These are phyloP conservation scores for Myriosclerotinia scirpicola DNA, from an alignment of 2,329 filamentous ascomycete species.

Conservation along the genomic window DNA sequence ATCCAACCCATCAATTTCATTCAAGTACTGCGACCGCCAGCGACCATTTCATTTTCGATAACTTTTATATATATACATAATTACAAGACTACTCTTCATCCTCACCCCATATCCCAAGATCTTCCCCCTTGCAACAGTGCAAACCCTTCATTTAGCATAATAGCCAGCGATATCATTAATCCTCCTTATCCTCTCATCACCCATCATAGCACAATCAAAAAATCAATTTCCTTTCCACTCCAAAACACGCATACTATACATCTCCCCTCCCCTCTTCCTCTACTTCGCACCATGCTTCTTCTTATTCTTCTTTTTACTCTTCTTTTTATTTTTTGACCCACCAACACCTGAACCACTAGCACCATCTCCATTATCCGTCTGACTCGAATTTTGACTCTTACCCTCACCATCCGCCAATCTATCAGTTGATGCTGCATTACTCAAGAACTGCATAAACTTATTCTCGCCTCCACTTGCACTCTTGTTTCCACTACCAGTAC, in stretches of 20 bases:
- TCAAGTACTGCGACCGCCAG: slow-evolving; percentile 5
- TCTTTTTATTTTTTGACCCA: slow-evolving; percentile 5
- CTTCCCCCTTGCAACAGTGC: neutral
- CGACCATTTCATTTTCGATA: neutral
- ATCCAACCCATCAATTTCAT: neutral
- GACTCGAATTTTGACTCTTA: slow-evolving; percentile 8
- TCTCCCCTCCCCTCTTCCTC: too few species aligned
- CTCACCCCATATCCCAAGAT: too few species aligned
- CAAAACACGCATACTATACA: neutral
- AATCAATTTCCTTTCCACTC: neutral
- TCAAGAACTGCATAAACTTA: slow-evolving; percentile 13
- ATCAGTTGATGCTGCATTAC: slow-evolving; percentile 3
- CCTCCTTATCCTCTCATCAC: neutral
- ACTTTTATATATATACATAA: slow-evolving; percentile 11
- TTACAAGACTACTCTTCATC: neutral
- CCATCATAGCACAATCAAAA: neutral
- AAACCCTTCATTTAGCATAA: neutral
- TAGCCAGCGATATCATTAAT: slow-evolving; percentile 13
- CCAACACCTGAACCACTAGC: neutral
- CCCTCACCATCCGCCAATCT: slow-evolving; percentile 4
- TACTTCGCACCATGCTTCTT: slow-evolving; percentile 10
- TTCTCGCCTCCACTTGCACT: slow-evolving; percentile 1
- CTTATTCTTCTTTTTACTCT: slow-evolving; percentile 17
- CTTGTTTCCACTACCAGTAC: slow-evolving; percentile 19
- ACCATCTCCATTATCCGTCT: neutral